Percentiles rank a stretch among this genome's conserved stretches.
phyloP scores from a whole-genome alignment of 176 grass and related monocot species.

The Lolium rigidum region DNA sequence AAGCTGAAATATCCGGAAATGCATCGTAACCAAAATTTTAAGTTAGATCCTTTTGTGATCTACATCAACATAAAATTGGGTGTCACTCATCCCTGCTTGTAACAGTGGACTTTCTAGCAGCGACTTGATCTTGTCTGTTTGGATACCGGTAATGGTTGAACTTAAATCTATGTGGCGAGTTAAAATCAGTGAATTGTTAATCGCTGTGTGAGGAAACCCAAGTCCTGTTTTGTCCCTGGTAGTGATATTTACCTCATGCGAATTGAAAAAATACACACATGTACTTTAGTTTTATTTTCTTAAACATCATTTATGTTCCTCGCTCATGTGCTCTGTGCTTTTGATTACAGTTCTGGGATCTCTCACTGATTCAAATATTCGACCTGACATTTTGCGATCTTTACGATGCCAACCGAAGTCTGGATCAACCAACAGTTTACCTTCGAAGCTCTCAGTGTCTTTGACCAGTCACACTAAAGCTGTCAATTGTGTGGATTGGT shows the following conservation, averaged over 20 bases:
- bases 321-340: slow-evolving; percentile 30
- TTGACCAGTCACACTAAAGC: slow-evolving; percentile 65
- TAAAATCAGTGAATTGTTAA: not conserved
- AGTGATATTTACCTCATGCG: not conserved
- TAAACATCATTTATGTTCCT: not conserved
- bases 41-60: not conserved
- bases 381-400: slow-evolving; percentile 58
- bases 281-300: not conserved
- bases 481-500: slow-evolving; percentile 86
- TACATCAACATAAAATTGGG: not conserved
- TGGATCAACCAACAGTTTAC: slow-evolving; percentile 44
- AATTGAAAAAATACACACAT: not conserved
- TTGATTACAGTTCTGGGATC: slow-evolving; percentile 59
- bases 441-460: slow-evolving; percentile 56
- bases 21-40: not conserved
- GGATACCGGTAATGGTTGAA: not conserved
- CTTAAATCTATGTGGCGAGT: not conserved
- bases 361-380: slow-evolving; percentile 55
- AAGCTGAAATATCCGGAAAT: not conserved
- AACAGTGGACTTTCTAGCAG: not conserved
- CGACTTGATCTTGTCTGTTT: not conserved
- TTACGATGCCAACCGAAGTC: slow-evolving; percentile 48
- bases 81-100: not conserved
- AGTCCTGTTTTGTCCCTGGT: not conserved
- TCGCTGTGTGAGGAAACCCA: not conserved